Conservation (phyloP, 169 alveolate genomes). For the Amoebophrya sp. region DNA sequence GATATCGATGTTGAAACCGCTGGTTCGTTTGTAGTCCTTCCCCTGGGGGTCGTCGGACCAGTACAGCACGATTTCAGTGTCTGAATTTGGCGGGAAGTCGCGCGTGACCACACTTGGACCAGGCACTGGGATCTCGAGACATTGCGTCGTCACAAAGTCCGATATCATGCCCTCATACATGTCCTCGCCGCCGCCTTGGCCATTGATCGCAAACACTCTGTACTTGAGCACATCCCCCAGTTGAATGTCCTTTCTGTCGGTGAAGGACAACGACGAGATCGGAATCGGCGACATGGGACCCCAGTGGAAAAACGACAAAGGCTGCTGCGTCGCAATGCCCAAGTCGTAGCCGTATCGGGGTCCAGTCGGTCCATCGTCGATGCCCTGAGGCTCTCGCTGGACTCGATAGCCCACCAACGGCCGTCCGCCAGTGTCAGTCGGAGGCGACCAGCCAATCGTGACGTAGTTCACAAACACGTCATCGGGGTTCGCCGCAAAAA, state of each 20-base stretch:
- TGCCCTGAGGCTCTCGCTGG: conserved; percentile 22
- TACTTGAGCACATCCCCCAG: conserved; percentile 1
- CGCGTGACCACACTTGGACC: not conserved
- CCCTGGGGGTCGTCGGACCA: not conserved
- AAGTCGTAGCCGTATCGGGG: not conserved
- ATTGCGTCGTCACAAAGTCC: not conserved
- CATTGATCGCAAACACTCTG: conserved; percentile 9
- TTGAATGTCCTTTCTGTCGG: not conserved
- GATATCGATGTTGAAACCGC: not conserved
- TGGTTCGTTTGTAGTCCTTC: not conserved
- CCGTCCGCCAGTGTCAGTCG: not conserved
- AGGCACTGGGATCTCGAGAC: not conserved
- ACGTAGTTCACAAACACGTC: not conserved
- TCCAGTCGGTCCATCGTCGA: conserved; percentile 12
- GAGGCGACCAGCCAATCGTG: not conserved
- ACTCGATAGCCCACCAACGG: not conserved
- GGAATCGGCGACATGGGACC: not conserved
- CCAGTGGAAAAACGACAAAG: not conserved
- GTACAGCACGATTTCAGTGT: not conserved
- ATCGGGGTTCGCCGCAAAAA: not conserved
- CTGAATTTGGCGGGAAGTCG: not conserved
- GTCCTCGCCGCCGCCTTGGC: not conserved
- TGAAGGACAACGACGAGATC: not conserved
- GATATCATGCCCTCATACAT: not conserved
- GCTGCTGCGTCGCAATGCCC: too few species aligned